Evolutionary conservation across 225 moss, liverwort and hornwort species (phyloP), one percentile per base, ranked within the genome.

Genomic region (Pseudisothecium myosuroides): DNA sequence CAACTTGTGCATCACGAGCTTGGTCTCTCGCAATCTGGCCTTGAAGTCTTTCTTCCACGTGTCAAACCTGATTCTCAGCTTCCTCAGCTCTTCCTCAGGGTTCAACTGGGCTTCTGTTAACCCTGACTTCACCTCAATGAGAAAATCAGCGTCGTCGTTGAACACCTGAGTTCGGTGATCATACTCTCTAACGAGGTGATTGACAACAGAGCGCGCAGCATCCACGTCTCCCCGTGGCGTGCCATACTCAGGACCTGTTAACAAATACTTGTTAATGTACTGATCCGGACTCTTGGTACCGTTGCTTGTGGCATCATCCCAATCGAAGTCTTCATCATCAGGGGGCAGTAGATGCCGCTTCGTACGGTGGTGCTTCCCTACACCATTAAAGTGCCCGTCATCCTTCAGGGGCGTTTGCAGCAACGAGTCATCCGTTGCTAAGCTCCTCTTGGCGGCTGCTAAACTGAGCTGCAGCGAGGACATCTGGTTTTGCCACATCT

Each of bases 401-500:
- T 90, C 88, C 90, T 97, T 95, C 50, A 52, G 64, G 64, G 96
- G 95, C 69, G 94, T 94, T 89, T 93, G 94, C 60, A 93, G 86
- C 69, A 94, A 66, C 27, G 88, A 85, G 59, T 97, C 98, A 85
- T 99, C 97, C 55, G 91, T 96, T 54, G 96, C 96, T 59, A 99
- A 93, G 87, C 97, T 97, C 90, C 93, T 97, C 93, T 97, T 99
- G 67, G 98, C 98, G 76, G 96, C 98, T 75, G 98, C 96, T 84
- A 99, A 90, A 90, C 97, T 99, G 83, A 96, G 90, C 92, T 99
- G 98, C 91, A 99, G 89, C 41, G 97, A 95, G 64, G 96, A 95
- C 97, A 99, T 99, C 85, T 99, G 98, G 81, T 96, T 97, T 88
- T 99, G 98, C 98, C 98, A 99, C 95, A 99, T 94, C 89, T 97